Conservation (phyloP, 140 eudicot genomes). For the Erigeron philadelphicus region DNA sequence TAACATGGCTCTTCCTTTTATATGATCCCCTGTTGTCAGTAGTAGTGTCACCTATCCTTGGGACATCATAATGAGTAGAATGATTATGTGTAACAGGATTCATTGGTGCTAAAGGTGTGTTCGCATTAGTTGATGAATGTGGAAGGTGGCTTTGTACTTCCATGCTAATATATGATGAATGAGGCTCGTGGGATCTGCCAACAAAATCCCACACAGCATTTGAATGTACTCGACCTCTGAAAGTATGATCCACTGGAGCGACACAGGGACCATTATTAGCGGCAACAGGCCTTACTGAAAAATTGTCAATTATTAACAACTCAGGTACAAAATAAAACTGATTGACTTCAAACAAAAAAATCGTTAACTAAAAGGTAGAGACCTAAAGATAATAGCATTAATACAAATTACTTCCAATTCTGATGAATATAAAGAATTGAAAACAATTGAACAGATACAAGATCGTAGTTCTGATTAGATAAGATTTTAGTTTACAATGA, state of each 20-base stretch:
- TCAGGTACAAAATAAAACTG: neutral
- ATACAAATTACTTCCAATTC: no score
- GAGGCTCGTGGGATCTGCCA: conserved; percentile 22
- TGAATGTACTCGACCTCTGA: conserved; percentile 19
- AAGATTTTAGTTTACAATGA: no score
- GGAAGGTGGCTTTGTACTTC: conserved; percentile 28
- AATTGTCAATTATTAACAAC: neutral
- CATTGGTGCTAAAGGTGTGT: conserved; percentile 25
- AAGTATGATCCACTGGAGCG: conserved; percentile 20
- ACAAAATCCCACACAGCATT: conserved; percentile 25
- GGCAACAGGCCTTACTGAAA: conserved; percentile 27
- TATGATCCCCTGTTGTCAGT: conserved; percentile 16
- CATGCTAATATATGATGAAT: conserved; percentile 21
- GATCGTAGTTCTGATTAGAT: no score
- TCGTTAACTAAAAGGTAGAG: neutral
- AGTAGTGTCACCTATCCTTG: conserved; percentile 8
- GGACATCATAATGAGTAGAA: conserved; percentile 19
- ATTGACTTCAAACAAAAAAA: neutral
- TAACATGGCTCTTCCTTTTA: conserved; percentile 30
- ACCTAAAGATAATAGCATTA: neutral
- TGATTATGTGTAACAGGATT: conserved; percentile 19
- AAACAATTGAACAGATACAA: no score
- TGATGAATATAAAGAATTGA: no score
- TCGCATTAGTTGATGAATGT: conserved; percentile 18
- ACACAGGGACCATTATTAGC: conserved; percentile 22